Conservation (phyloP, 2,329 filamentous ascomycete species). For the Venturia aucupariae region DNA sequence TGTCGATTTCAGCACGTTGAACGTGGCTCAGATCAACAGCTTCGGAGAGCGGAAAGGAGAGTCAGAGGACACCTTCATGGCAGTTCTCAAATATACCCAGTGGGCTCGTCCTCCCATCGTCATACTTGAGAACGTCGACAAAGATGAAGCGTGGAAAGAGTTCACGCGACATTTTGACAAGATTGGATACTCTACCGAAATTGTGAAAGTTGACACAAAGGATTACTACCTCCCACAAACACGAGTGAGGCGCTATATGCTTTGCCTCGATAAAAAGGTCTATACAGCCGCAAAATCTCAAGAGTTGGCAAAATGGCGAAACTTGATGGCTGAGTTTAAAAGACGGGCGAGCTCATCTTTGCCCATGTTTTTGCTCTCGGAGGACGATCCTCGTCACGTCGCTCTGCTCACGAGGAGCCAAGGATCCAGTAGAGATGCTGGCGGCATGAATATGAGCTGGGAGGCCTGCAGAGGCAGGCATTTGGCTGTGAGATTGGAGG, state of each 20-base stretch:
- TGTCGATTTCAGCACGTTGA: conserved; percentile 63
- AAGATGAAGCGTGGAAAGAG: conserved; percentile 47
- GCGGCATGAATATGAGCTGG: conserved; percentile 37
- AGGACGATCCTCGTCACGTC: conserved; percentile 39
- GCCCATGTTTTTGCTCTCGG: conserved; percentile 50
- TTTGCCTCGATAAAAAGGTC: conserved; percentile 30
- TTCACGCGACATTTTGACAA: conserved; percentile 37
- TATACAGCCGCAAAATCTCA: conserved; percentile 17
- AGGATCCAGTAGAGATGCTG: background rate
- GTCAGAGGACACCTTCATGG: conserved; percentile 55
- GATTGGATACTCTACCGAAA: conserved; percentile 47
- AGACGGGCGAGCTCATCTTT: conserved; percentile 53
- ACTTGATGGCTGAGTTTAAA: conserved; percentile 38
- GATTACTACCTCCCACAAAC: conserved; percentile 67
- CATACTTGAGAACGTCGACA: conserved; percentile 55
- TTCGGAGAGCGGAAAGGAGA: conserved; percentile 47
- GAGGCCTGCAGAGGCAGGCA: conserved; percentile 52
- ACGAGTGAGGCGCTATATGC: conserved; percentile 35
- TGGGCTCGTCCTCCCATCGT: conserved; percentile 52
- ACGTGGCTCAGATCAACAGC: conserved; percentile 42
- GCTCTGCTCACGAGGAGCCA: background rate
- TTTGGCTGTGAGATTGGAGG: conserved; percentile 40
- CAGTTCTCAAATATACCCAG: conserved; percentile 49
- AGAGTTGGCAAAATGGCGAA: conserved; percentile 31
- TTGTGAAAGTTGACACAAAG: conserved; percentile 54